Conservation (phyloP, 2,329 filamentous ascomycete genomes). For the Arthroderma sp. region DNA sequence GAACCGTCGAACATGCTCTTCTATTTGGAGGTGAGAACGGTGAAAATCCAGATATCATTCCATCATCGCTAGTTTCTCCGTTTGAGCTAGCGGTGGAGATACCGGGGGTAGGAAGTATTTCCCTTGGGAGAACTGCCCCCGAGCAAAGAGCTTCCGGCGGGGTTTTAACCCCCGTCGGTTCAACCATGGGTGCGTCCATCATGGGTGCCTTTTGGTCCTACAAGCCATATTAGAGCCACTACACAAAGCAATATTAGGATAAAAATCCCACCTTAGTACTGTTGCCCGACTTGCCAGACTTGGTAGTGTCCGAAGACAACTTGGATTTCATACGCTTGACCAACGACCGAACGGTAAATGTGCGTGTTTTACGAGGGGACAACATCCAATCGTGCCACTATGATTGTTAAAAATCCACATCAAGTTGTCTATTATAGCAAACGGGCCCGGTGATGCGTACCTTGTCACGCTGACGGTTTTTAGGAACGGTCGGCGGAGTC, state of each 20-base stretch:
- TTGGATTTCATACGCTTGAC: not conserved
- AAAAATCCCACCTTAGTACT: not conserved
- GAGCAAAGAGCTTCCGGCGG: not conserved
- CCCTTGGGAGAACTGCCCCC: too few species aligned
- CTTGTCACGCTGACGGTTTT: not conserved
- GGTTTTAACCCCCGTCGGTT: too few species aligned
- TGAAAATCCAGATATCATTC: not conserved
- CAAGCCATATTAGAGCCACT: not conserved
- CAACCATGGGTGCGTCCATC: not conserved
- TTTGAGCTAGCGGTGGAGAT: not conserved
- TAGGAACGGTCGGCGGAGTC: not conserved
- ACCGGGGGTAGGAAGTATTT: not conserved
- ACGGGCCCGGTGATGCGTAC: not conserved
- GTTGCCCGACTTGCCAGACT: not conserved
- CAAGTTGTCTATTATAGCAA: not conserved
- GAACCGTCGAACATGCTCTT: not conserved
- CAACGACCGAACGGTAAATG: not conserved
- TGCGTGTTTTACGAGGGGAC: not conserved
- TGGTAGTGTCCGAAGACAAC: not conserved
- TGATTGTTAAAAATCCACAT: not conserved
- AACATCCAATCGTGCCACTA: not conserved
- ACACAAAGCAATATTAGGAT: not conserved
- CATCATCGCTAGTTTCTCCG: not conserved
- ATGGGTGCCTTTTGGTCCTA: too few species aligned
- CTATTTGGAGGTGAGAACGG: not conserved